These are phyloP conservation scores for Craterostigma plantagineum DNA, from an alignment of 257 asterid species.

Conservation along the genomic window DNA sequence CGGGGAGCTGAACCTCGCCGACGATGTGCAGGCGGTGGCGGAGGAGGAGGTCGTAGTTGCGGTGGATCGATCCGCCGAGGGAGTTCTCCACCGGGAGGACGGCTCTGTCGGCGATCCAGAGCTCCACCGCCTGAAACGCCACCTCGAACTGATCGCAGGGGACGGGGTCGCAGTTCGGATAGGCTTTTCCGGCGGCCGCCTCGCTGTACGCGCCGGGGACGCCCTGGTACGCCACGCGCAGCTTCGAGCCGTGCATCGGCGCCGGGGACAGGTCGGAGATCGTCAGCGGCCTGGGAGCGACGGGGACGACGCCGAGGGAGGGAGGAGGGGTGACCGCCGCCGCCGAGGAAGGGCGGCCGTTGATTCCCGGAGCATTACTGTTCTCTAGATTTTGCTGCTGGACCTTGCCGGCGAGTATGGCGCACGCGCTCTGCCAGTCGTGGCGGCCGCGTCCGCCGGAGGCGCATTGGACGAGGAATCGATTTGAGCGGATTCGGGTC, in stretches of 20 bases:
- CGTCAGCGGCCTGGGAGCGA: constrained; percentile 41
- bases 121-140: constrained; percentile 94
- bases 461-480: constrained; percentile 1
- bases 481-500: too few relatives aligned
- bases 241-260: constrained; percentile 76
- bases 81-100: constrained; percentile 93
- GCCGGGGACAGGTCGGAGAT: constrained; percentile 64
- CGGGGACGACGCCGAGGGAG: constrained; percentile 43
- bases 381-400: constrained; percentile 57
- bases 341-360: constrained; percentile 17
- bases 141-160: constrained; percentile 96
- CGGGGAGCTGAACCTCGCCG: constrained; percentile 87
- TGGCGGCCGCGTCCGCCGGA: constrained; percentile 30
- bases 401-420: constrained; percentile 75
- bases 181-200: constrained; percentile 93
- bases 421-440: constrained; percentile 95
- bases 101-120: constrained; percentile 94
- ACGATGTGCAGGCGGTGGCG: constrained; percentile 99
- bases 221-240: constrained; percentile 90
- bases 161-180: constrained; percentile 74
- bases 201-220: constrained; percentile 97
- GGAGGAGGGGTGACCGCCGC: constrained; percentile 42
- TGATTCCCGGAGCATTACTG: constrained; percentile 22
- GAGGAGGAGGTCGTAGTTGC: constrained; percentile 91
- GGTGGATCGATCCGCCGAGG: constrained; percentile 87